A percentile compares a stretch with the other conserved stretches of the same genome.
phyloP scores from a whole-genome alignment of 768 basidiomycete genomes.

The Leccinum broughii region DNA sequence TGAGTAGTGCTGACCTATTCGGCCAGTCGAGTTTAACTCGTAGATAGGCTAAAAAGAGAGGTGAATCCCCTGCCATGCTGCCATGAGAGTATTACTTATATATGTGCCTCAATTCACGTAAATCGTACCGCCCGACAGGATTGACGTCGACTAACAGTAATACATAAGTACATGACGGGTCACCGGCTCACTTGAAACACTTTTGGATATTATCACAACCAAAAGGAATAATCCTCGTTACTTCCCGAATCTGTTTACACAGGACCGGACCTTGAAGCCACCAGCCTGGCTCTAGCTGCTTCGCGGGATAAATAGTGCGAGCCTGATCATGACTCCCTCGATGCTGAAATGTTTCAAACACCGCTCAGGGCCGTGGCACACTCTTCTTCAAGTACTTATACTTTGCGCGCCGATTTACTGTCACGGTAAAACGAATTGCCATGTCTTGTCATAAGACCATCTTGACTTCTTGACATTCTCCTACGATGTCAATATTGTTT shows the following conservation, averaged over 20 bases:
- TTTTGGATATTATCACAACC: background rate
- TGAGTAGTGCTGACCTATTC: background rate
- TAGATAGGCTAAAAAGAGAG: background rate
- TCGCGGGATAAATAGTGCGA: too few relatives aligned
- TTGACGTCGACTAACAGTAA: too few relatives aligned
- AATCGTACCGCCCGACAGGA: background rate
- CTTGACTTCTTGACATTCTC: background rate
- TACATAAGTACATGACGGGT: background rate
- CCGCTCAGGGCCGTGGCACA: background rate
- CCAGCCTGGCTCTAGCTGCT: too few relatives aligned
- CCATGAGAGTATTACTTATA: background rate
- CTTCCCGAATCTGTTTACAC: background rate
- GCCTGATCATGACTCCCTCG: too few relatives aligned
- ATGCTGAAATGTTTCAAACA: background rate
- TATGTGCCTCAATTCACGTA: background rate
- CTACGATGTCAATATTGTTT: background rate
- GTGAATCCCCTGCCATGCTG: background rate
- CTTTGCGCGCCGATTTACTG: too few relatives aligned
- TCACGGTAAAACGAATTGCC: too few relatives aligned
- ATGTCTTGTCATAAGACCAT: background rate
- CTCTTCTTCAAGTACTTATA: too few relatives aligned
- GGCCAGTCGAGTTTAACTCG: background rate
- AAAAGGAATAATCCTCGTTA: background rate
- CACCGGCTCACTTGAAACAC: background rate
- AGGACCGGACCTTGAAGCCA: background rate